Base-by-base conservation (phyloP, 768 basidiomycete genomes). In the Boletus tylopilopsis region DNA sequence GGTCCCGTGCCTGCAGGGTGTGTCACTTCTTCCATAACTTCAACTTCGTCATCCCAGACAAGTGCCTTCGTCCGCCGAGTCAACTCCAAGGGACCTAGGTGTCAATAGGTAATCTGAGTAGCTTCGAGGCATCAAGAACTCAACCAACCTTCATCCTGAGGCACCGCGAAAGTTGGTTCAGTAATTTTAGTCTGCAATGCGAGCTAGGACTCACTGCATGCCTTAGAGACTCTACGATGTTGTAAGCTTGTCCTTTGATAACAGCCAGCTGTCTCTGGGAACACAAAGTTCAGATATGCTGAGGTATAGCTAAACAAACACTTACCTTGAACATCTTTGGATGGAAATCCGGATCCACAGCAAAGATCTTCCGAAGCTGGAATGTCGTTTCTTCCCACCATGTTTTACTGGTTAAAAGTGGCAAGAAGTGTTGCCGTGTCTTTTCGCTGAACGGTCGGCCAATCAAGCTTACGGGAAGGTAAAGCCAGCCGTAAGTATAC, bases 311-410 rank as follows among this genome's bases (percentile, higher is more conserved):
- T 34, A 44, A 9, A n/a, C 25, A 52, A 24, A 38, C 12, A 66
- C 78, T 66, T 60, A 86, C 88, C 48, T 77, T 76, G 71, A 91
- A 91, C 90, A 92, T 92, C 70, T 90, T 90, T 1, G 87, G 87
- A 67, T 92, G 87, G 62, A 90, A 92, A 68, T 89, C 91, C 4
- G 85, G 82, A 63, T 93, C 92, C 3, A 90, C 74, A 11, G 82
- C 82, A 62, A 92, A 92, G 9, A 92, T 63, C 54, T 83, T 84
- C 56, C 85, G 76, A 13, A 94, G 71, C 55, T 90, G 80, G 54
- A 74, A 86, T 4, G 84, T 88, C 7, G 91, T 92, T 62, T 91
- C 85, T 60, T 87, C 82, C 93, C 93, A 95, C 93, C 93, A 95
- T 9, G 71, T 61, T 60, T 89, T 91, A 8, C 86, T 90, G 3